A percentile compares a stretch with the other conserved stretches of the same genome.
Evolutionary conservation across 306 rosid species (phyloP).

Genomic region (Acacia crassicarpa): DNA sequence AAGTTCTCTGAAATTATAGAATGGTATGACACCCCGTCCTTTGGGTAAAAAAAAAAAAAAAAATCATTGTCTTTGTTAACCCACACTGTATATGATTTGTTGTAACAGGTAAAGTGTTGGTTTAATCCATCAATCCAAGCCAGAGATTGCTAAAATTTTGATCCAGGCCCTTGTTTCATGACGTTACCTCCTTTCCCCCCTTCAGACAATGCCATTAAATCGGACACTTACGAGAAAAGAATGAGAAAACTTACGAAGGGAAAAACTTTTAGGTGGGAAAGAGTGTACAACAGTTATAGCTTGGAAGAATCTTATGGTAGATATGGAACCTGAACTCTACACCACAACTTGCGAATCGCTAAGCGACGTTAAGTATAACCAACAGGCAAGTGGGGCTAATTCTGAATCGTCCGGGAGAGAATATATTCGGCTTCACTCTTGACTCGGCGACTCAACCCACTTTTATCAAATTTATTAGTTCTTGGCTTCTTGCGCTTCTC

Average conservation of each 20-base stretch:
- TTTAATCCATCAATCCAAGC: not conserved
- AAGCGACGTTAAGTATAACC: not conserved
- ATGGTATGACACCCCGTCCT: not conserved
- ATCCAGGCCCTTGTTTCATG: not conserved
- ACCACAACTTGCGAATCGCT: not conserved
- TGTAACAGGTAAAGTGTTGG: not conserved
- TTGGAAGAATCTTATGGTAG: not conserved
- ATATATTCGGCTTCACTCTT: not conserved
- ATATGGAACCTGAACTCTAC: not conserved
- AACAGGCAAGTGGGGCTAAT: not conserved
- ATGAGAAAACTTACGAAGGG: not conserved
- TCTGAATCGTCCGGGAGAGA: not conserved
- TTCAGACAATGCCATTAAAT: not conserved
- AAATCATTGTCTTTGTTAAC: not conserved
- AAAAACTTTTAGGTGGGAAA: not conserved
- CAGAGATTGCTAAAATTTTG: not conserved
- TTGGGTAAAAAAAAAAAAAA: not conserved
- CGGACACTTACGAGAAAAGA: not conserved
- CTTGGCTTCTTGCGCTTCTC: not conserved
- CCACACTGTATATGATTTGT: not conserved
- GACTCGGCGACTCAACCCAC: not conserved
- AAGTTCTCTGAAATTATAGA: constrained; percentile 2
- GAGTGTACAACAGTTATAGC: not conserved
- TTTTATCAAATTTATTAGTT: not conserved
- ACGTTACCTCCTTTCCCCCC: not conserved